Evolutionary conservation across 163 green algal species (phyloP), one percentile per base, ranked within the genome.

Genomic region (Prototheca stagnorum): DNA sequence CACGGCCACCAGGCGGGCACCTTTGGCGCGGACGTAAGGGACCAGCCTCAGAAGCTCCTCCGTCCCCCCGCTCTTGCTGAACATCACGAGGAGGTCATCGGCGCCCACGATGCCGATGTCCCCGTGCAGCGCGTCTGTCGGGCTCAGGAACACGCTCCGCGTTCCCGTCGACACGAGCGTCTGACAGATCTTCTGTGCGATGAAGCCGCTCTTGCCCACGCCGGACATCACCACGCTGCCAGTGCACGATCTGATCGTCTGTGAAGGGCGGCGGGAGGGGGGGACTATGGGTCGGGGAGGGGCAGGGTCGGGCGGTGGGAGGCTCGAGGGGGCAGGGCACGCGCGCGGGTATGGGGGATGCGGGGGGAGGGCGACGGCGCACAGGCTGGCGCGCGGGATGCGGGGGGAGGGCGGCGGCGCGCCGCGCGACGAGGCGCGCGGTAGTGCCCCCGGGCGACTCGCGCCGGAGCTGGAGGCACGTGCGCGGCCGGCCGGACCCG

Each of bases 191-290:
- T 84, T 84, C 64, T 84, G 73, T 2, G 73, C 69, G 35, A 84
- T 84, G 51, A 84, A 78, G 34, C 74, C 74, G 46, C 51, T 70
- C 64, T 84, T 84, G 41, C 74, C 74, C 22, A 84, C 72, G 5
- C 74, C 74, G 8, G 74, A 77, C 44, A 77, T 81, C n/a, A 80
- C 57, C 2, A 83, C 56, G 3, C 59, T 51, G 31, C 74, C 74
- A 16, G 51, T 56, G 57, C 70, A 80, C 2, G 48, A 44, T 35
- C 77, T 47, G 44, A 57, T 72, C 0, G 46, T 54, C 54, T 75
- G 57, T 28, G n/a, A n/a, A n/a, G n/a, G n/a, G n/a, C n/a, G n/a
- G n/a, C n/a, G n/a, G n/a, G n/a, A n/a, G n/a, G n/a, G n/a, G n/a
- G n/a, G n/a, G n/a, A n/a, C n/a, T n/a, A n/a, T n/a, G n/a, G n/a